phyloP scores from a whole-genome alignment of 2,329 filamentous ascomycete genomes.

The Ceratocystis lukuohia region DNA sequence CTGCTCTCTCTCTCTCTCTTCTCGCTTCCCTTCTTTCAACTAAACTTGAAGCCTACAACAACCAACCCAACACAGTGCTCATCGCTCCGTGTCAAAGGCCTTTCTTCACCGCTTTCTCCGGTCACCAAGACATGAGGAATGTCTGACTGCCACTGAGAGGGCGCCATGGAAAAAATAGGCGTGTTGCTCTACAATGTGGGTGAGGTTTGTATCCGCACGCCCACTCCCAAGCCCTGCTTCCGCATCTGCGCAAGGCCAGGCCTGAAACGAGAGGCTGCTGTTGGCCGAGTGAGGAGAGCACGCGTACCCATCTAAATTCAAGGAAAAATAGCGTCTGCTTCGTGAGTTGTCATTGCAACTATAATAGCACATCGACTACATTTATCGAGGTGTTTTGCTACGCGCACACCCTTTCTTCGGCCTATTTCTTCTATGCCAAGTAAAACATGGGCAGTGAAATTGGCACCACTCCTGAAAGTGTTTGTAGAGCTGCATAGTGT shows the following conservation, averaged over 20 bases:
- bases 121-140: background rate
- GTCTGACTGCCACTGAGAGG: background rate
- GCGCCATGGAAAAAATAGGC: background rate
- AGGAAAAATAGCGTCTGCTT: background rate
- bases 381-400: background rate
- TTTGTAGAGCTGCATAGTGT: background rate
- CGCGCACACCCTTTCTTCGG: background rate
- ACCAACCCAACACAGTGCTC: background rate
- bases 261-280: background rate
- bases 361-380: background rate
- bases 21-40: no score
- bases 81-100: background rate
- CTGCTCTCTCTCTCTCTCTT: no score
- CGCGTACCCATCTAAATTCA: background rate
- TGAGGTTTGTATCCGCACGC: background rate
- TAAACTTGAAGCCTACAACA: background rate
- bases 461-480: background rate
- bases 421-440: background rate
- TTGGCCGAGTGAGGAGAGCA: background rate
- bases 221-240: background rate
- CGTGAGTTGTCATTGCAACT: background rate
- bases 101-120: background rate
- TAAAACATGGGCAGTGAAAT: background rate
- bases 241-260: background rate
- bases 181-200: background rate